These are phyloP conservation scores for Apiospora aurea DNA, from an alignment of 2,329 filamentous ascomycete species.

Conservation along the genomic window DNA sequence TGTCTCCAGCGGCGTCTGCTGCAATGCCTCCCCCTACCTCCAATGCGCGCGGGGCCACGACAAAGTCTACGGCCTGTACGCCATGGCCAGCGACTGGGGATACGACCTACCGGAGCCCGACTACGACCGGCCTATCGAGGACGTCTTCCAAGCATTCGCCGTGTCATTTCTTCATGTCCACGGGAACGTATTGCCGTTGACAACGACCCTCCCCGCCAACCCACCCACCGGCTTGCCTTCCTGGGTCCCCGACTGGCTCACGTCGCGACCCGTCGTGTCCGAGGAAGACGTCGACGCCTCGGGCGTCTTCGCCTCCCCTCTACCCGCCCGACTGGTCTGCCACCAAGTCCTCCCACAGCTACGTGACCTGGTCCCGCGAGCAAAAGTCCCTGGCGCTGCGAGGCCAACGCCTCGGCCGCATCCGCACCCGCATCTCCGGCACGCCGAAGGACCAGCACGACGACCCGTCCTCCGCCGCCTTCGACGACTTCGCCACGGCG, in stretches of 20 bases:
- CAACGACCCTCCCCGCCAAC: slow-evolving; percentile 1
- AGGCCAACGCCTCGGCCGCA: background rate
- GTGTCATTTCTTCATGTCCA: background rate
- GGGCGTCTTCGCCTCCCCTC: background rate
- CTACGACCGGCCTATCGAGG: background rate
- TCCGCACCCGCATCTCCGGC: background rate
- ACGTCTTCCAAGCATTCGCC: background rate
- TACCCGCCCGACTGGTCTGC: background rate
- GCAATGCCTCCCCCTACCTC: background rate
- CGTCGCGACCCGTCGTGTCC: background rate
- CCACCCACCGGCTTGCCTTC: background rate
- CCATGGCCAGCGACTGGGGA: background rate
- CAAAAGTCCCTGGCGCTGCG: background rate
- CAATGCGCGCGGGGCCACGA: background rate
- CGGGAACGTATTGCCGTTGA: background rate
- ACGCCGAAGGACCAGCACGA: background rate
- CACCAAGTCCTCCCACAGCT: background rate
- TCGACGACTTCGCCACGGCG: background rate
- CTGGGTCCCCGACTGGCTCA: slow-evolving; percentile 7
- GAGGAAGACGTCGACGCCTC: background rate
- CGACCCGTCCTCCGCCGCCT: background rate
- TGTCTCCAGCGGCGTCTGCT: background rate
- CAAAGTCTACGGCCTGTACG: background rate
- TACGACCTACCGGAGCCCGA: background rate
- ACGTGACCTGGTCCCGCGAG: too few species aligned